Percentiles rank a stretch among this genome's conserved stretches.
These are phyloP conservation scores for Daldinia concentrica DNA, from an alignment of 495 filamentous ascomycete genomes.

Conservation along the genomic window DNA sequence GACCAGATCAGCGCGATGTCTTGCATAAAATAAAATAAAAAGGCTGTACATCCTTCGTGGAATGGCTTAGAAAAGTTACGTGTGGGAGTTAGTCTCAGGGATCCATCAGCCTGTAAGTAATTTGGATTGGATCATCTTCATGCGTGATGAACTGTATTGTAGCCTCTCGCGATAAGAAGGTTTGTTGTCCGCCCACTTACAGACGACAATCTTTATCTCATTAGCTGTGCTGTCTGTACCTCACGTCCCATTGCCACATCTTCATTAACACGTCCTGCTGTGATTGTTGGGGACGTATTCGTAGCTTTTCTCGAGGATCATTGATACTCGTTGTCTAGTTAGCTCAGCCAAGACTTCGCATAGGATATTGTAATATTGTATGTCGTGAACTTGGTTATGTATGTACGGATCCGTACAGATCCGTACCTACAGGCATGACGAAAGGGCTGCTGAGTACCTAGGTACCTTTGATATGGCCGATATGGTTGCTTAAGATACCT, in stretches of 20 bases:
- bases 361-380: conserved; percentile 8
- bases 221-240: conserved; percentile 1
- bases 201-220: conserved; percentile 7
- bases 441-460: conserved; percentile 21
- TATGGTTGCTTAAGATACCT: conserved; percentile 16
- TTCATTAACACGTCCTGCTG: not conserved
- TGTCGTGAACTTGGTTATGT: conserved; percentile 7
- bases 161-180: conserved; percentile 26
- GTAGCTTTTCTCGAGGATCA: not conserved
- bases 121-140: conserved; percentile 44
- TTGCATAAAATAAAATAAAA: conserved; percentile 40
- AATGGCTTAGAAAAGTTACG: conserved; percentile 31
- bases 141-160: conserved; percentile 56
- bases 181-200: conserved; percentile 15
- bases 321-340: not conserved
- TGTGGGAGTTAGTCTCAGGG: conserved; percentile 18
- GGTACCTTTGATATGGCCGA: conserved; percentile 24
- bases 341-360: conserved; percentile 1
- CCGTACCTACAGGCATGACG: not conserved
- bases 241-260: conserved; percentile 1
- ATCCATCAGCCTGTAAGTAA: conserved; percentile 32
- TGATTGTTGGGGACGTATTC: not conserved
- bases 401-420: not conserved
- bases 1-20: conserved; percentile 38
- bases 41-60: conserved; percentile 25